Percentiles rank a stretch among this genome's conserved stretches.
Conservation (phyloP, 208 protist genomes). For the Wallacemonas sp. region DNA sequence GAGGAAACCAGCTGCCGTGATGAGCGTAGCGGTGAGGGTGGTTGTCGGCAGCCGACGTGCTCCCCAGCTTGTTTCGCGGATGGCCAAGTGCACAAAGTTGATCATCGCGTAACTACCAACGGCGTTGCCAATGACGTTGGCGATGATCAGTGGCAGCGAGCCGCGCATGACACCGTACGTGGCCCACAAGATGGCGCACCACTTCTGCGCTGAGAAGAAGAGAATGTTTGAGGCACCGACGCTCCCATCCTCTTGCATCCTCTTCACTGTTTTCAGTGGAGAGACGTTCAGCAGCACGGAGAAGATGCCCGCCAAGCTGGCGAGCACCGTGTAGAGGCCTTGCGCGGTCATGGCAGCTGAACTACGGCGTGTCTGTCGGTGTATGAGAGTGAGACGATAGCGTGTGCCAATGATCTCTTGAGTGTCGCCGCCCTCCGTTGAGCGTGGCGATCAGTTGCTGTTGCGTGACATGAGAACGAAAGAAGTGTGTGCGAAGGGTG, state of each 20-base stretch:
- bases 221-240: conserved; percentile 14
- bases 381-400: too few relatives aligned
- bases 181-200: conserved; percentile 12
- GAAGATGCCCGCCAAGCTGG: background rate
- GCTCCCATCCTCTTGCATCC: background rate
- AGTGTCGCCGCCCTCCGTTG: too few relatives aligned
- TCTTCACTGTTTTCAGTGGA: conserved; percentile 9
- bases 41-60: conserved; percentile 6
- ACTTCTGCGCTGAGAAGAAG: conserved; percentile 20
- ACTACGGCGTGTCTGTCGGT: background rate
- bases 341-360: background rate
- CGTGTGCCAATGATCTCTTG: too few relatives aligned
- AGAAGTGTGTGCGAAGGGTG: too few relatives aligned
- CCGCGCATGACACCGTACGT: conserved; percentile 15
- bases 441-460: too few relatives aligned
- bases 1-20: conserved; percentile 1
- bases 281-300: conserved; percentile 2
- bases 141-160: conserved; percentile 7
- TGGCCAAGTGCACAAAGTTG: conserved; percentile 13
- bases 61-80: conserved; percentile 14
- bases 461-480: too few relatives aligned
- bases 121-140: conserved; percentile 18
- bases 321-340: background rate
- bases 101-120: conserved; percentile 21
- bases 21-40: conserved; percentile 13